Evolutionary conservation across 495 filamentous ascomycete species (phyloP).

Genomic region (Trichoderma reesei): DNA sequence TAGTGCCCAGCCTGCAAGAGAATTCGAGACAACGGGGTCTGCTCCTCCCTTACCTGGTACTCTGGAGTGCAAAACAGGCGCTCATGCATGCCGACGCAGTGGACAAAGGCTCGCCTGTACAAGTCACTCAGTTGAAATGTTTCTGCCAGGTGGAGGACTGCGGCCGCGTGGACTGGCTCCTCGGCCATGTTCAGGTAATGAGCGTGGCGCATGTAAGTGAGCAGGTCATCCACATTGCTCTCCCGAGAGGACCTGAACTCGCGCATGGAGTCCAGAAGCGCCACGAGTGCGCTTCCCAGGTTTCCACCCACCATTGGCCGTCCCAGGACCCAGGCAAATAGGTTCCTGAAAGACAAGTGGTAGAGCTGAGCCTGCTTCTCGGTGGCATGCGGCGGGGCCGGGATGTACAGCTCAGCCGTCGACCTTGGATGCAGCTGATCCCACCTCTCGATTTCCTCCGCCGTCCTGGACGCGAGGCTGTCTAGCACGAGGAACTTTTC

Average conservation of each 20-base stretch:
- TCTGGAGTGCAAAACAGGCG: constrained; percentile 39
- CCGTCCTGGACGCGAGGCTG: constrained; percentile 10
- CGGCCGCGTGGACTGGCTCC: constrained; percentile 49
- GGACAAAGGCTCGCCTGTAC: constrained; percentile 55
- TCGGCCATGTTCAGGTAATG: constrained; percentile 53
- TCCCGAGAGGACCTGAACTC: constrained; percentile 35
- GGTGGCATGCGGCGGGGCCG: constrained; percentile 40
- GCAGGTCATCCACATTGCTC: constrained; percentile 38
- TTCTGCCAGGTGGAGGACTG: constrained; percentile 52
- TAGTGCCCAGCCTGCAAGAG: not conserved
- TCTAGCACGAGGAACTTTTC: constrained; percentile 35
- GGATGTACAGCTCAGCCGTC: constrained; percentile 51
- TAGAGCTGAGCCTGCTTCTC: constrained; percentile 43
- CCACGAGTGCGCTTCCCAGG: constrained; percentile 47
- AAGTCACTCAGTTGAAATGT: constrained; percentile 42
- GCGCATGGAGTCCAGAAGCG: constrained; percentile 47
- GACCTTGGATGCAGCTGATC: constrained; percentile 16
- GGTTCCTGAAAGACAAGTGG: constrained; percentile 56
- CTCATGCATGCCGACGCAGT: constrained; percentile 59
- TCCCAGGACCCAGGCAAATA: constrained; percentile 54
- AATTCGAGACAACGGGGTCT: not conserved
- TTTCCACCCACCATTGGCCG: constrained; percentile 50
- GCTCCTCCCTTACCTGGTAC: constrained; percentile 39
- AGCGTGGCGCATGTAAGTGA: constrained; percentile 46
- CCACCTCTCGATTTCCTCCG: constrained; percentile 12